Conservation (phyloP, 768 basidiomycete genomes). For the Suillus cothurnatus region DNA sequence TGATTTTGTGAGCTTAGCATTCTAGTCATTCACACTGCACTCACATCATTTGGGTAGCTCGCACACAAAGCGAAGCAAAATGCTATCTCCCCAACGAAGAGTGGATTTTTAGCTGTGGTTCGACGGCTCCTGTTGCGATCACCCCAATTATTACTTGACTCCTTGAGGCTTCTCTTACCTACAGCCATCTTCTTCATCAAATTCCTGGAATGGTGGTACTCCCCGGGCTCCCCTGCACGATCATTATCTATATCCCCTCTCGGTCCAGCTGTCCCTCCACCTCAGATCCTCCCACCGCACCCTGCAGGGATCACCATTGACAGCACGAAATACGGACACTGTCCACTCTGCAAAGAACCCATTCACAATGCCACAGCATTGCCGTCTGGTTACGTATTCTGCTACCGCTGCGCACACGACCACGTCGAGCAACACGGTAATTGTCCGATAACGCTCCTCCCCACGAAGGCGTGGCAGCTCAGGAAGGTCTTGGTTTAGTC, state of each 20-base stretch:
- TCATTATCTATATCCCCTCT: constrained; percentile 62
- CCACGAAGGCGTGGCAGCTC: constrained; percentile 77
- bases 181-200: constrained; percentile 94
- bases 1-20: constrained; percentile 62
- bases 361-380: constrained; percentile 88
- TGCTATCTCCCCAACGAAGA: constrained; percentile 25
- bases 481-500: constrained; percentile 78
- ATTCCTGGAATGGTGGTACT: constrained; percentile 99
- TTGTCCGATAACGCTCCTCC: constrained; percentile 88
- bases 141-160: constrained; percentile 72
- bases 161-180: constrained; percentile 76
- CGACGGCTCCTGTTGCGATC: constrained; percentile 50
- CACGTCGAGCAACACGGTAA: constrained; percentile 74
- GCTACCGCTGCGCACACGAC: constrained; percentile 88
- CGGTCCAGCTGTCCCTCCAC: constrained; percentile 77
- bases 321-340: constrained; percentile 70
- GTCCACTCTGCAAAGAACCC: constrained; percentile 73
- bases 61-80: constrained; percentile 18
- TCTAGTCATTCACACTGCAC: not conserved
- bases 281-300: constrained; percentile 73
- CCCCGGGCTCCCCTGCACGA: constrained; percentile 84
- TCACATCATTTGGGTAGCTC: constrained; percentile 19
- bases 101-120: constrained; percentile 45
- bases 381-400: constrained; percentile 93
- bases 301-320: constrained; percentile 71